Base-by-base conservation (phyloP, 257 asterid species). In the Primulina eburnea region DNA sequence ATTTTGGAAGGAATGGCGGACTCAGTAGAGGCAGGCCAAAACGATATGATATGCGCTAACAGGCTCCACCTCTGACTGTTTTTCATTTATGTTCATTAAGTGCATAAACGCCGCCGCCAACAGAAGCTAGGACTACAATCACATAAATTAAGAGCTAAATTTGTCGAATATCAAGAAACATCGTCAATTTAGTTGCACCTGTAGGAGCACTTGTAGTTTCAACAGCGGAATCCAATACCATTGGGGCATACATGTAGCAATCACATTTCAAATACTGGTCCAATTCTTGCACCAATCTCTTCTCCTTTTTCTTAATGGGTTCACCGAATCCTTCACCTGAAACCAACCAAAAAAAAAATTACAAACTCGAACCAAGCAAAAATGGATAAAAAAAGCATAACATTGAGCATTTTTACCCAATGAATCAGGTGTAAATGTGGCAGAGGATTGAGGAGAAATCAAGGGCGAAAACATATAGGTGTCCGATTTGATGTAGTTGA, bases 181-280 rank as follows among this genome's bases (percentile, higher is more conserved):
- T n/a, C 7, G 62, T 33, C 6, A 8, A 69, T 20, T 1, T 3
- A 12, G 43, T 64, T 47, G 69, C 68, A 86, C 85, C 85, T 74
- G 24, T 57, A 62, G 60, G 47, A 72, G 58, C 28, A n/a, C 1
- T 28, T 5, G 70, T 35, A 53, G 33, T 24, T 24, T 7, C 62
- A 8, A 26, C 8, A 55, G 62, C 64, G 64, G 66, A 76, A 34
- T 60, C 77, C 33, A 2, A 1, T 29, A 76, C 26, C 14, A 82
- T 50, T 11, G 88, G 88, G 7, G 89, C 81, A 74, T 85, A 85
- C 87, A 88, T 71, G 52, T 80, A 79, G 64, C 73, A 63, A 77
- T 88, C 88, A 60, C 82, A 77, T 64, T 62, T 74, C 71, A 85
- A 57, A 75, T 78, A 85, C 1, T 24, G 26, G 26, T 24, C 26